Evolutionary conservation across 2,329 filamentous ascomycete genomes (phyloP).

Genomic region (Botrytis deweyae): DNA sequence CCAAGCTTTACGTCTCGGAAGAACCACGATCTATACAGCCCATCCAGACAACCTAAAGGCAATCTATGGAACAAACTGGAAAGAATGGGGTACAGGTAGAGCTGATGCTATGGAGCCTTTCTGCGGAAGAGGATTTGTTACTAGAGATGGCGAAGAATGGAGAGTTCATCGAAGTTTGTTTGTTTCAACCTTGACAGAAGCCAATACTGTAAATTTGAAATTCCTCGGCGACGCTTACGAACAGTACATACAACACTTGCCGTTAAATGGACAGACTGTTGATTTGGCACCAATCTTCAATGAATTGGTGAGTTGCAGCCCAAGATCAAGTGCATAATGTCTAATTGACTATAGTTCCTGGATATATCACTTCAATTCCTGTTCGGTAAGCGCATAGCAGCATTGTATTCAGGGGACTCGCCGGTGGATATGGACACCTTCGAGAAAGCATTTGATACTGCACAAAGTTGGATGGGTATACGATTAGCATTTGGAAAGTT

Average conservation of each 20-base stretch:
- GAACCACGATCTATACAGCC: neutral
- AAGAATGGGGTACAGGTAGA: constrained; percentile 9
- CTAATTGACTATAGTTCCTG: constrained; percentile 4
- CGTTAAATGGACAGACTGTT: neutral
- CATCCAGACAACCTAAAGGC: constrained; percentile 13
- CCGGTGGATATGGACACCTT: neutral
- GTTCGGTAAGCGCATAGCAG: neutral
- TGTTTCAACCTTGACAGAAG: constrained; percentile 7
- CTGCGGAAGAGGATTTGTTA: constrained; percentile 16
- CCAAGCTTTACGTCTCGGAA: neutral
- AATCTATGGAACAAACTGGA: neutral
- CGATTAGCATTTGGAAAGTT: constrained; percentile 10
- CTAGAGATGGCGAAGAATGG: constrained; percentile 18
- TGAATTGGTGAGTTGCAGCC: neutral
- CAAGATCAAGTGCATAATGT: neutral
- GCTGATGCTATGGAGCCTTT: constrained; percentile 5
- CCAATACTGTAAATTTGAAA: neutral
- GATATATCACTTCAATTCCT: constrained; percentile 17
- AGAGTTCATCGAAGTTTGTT: neutral
- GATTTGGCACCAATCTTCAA: constrained; percentile 4
- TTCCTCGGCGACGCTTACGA: neutral
- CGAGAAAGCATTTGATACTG: neutral
- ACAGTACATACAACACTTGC: neutral
- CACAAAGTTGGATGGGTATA: constrained; percentile 14
- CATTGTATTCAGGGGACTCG: neutral